Evolutionary conservation across 345 rosid genomes (phyloP).

Genomic region (Moricandia arvensis): DNA sequence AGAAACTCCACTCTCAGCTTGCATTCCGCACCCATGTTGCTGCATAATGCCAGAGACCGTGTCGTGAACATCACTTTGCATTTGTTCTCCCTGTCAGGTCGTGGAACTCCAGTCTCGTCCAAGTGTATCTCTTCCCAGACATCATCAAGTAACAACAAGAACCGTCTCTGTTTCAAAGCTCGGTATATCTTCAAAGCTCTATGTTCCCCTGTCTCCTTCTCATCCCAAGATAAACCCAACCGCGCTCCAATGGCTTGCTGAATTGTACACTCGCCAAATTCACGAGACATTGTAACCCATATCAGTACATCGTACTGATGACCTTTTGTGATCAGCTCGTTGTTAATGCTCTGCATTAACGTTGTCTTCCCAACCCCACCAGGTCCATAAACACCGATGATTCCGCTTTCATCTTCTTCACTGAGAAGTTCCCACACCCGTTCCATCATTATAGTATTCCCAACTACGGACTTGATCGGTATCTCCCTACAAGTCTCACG

Average conservation of each 20-base stretch:
- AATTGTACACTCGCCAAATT: constrained; percentile 35
- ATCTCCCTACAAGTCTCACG: constrained; percentile 17
- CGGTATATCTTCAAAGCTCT: constrained; percentile 36
- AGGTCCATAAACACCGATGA: constrained; percentile 34
- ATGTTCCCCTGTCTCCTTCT: constrained; percentile 33
- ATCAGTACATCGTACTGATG: constrained; percentile 37
- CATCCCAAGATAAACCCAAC: constrained; percentile 44
- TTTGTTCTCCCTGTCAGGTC: constrained; percentile 39
- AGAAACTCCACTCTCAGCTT: constrained; percentile 35
- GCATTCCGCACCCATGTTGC: constrained; percentile 22
- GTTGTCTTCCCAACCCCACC: constrained; percentile 40
- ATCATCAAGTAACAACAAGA: constrained; percentile 46
- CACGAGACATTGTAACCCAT: constrained; percentile 46
- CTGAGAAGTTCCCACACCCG: constrained; percentile 8
- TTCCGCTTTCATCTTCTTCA: constrained; percentile 29
- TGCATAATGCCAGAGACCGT: constrained; percentile 35
- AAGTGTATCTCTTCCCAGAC: constrained; percentile 49
- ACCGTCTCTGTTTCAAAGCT: constrained; percentile 33
- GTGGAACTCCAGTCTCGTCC: constrained; percentile 40
- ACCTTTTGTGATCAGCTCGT: constrained; percentile 29
- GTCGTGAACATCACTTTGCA: constrained; percentile 39
- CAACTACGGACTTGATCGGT: constrained; percentile 20
- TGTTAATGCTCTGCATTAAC: constrained; percentile 35
- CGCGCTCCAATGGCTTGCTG: constrained; percentile 39
- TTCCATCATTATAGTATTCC: constrained; percentile 22